These are phyloP conservation scores for Miscanthus sacchariflorus DNA, from an alignment of 202 grass and related monocot genomes.

Conservation along the genomic window DNA sequence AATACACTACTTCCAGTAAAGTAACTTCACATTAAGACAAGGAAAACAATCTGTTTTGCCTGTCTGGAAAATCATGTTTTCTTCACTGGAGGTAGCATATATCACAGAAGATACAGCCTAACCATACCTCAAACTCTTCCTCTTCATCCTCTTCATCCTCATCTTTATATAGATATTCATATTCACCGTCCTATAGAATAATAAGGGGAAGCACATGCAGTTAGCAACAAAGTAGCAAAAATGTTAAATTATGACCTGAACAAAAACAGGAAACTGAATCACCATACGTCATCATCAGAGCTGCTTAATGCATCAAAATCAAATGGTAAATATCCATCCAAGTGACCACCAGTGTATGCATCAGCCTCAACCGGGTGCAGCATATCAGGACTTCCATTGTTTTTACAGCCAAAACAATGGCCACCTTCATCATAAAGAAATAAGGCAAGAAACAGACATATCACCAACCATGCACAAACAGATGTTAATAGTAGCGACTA, in stretches of 20 bases:
- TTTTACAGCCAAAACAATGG: slow-evolving; percentile 15
- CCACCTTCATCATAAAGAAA: slow-evolving; percentile 10
- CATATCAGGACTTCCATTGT: slow-evolving; percentile 19
- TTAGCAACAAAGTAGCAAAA: slow-evolving; percentile 7
- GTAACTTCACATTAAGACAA: neutral
- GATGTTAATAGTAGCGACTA: neutral
- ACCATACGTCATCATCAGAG: neutral
- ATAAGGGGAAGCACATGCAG: neutral
- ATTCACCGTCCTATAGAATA: neutral
- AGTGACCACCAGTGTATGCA: slow-evolving; percentile 17
- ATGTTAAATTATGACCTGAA: neutral
- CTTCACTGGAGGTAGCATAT: neutral
- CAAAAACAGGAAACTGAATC: neutral
- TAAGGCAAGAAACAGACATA: neutral
- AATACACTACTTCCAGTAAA: neutral
- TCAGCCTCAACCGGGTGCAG: slow-evolving; percentile 10
- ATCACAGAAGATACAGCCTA: neutral
- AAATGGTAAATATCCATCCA: slow-evolving; percentile 31
- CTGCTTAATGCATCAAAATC: neutral
- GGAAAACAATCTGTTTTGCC: neutral
- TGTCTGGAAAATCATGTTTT: neutral
- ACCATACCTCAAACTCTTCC: neutral
- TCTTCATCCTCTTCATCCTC: neutral
- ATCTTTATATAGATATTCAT: neutral
- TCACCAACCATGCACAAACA: neutral